Evolutionary conservation across 208 protist species (phyloP).

Genomic region (Leishmania martiniquensis): DNA sequence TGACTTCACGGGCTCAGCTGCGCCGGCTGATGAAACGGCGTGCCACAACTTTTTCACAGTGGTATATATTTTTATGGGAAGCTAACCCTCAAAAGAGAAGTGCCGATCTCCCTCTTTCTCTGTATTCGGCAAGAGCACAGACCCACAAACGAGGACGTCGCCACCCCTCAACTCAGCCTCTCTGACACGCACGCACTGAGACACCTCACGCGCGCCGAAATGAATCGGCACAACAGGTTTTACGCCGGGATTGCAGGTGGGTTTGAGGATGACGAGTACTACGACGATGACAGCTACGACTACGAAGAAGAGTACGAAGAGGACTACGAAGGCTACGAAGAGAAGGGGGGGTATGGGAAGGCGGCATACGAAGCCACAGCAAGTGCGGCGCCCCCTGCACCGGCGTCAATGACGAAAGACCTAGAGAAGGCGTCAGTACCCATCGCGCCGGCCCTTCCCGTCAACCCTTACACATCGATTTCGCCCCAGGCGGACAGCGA

Average conservation of each 20-base stretch:
- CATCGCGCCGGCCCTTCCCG: constrained; percentile 1
- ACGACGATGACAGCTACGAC: constrained; percentile 53
- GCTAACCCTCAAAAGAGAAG: not conserved
- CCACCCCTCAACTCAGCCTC: not conserved
- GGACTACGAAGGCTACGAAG: constrained; percentile 68
- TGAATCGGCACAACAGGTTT: constrained; percentile 86
- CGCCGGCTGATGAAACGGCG: not conserved
- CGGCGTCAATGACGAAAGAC: not conserved
- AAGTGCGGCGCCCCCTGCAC: not conserved
- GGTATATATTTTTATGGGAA: not conserved
- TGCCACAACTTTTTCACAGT: not conserved
- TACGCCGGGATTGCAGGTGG: constrained; percentile 57
- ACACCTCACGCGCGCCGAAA: constrained; percentile 3
- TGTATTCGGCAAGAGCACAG: not conserved
- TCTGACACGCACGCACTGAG: not conserved
- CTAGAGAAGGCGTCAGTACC: not conserved
- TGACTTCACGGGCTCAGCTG: not conserved
- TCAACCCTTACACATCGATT: constrained; percentile 37
- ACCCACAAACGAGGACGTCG: not conserved
- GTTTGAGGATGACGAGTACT: constrained; percentile 60
- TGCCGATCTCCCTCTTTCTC: not conserved
- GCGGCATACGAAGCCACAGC: not conserved
- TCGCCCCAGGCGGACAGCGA: constrained; percentile 45
- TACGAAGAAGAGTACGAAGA: constrained; percentile 71
- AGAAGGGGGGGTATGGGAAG: constrained; percentile 40